phyloP scores from a whole-genome alignment of 140 eudicot genomes.

The Erigeron philadelphicus region DNA sequence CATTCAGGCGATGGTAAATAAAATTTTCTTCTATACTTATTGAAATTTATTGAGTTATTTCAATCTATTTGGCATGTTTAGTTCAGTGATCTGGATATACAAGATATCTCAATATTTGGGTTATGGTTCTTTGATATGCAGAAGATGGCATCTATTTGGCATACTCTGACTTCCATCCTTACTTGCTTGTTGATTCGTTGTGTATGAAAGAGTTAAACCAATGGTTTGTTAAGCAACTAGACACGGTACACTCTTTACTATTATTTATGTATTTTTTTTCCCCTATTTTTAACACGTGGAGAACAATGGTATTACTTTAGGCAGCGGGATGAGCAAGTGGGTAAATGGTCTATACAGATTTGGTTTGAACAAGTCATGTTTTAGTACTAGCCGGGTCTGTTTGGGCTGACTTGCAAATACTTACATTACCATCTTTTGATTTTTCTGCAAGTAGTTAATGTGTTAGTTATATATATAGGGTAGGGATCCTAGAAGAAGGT shows the following conservation, averaged over 20 bases:
- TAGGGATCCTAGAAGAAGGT: background rate
- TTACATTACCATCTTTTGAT: background rate
- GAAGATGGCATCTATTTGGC: constrained; percentile 85
- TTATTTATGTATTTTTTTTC: constrained; percentile 4
- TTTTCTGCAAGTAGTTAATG: too few species aligned
- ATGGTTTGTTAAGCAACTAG: constrained; percentile 91
- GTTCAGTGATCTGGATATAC: constrained; percentile 1
- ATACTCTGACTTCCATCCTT: constrained; percentile 88
- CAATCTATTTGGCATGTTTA: background rate
- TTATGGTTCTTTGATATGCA: constrained; percentile 41
- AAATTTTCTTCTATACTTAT: background rate
- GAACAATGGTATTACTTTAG: background rate
- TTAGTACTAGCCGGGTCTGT: background rate
- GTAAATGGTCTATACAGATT: background rate
- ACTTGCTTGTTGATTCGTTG: constrained; percentile 75
- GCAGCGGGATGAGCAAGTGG: background rate
- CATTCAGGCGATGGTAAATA: constrained; percentile 91
- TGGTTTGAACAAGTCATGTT: background rate
- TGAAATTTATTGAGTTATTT: background rate
- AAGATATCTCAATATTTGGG: constrained; percentile 5
- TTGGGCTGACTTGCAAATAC: background rate
- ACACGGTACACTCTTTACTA: constrained; percentile 49
- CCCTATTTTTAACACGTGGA: background rate
- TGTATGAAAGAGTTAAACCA: constrained; percentile 85
- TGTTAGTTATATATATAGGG: background rate